phyloP scores from a whole-genome alignment of 495 filamentous ascomycete genomes.

The Articulospora tetracladia region DNA sequence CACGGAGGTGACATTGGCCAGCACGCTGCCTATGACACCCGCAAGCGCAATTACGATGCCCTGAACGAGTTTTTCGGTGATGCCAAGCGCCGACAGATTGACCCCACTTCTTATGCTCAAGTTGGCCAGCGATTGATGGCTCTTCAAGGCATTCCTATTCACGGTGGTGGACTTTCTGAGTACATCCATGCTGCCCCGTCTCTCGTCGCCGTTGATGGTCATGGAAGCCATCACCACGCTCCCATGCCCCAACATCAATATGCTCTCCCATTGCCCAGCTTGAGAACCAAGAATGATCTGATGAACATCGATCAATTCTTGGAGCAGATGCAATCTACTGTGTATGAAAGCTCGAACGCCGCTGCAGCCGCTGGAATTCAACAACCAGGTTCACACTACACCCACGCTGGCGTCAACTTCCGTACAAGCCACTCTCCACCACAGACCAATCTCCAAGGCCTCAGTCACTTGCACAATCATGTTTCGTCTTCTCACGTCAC shows the following conservation, averaged over 20 bases:
- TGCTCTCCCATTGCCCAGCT: slow-evolving; percentile 78
- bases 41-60: slow-evolving; percentile 82
- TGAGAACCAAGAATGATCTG: slow-evolving; percentile 89
- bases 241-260: slow-evolving; percentile 65
- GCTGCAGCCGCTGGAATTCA: slow-evolving; percentile 70
- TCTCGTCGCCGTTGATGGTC: slow-evolving; percentile 32
- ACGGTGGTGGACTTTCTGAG: slow-evolving; percentile 59
- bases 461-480: slow-evolving; percentile 45
- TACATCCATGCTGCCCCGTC: slow-evolving; percentile 59
- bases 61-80: slow-evolving; percentile 93
- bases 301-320: slow-evolving; percentile 89
- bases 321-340: slow-evolving; percentile 89
- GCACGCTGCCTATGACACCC: slow-evolving; percentile 53
- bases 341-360: slow-evolving; percentile 85
- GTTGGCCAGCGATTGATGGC: slow-evolving; percentile 76
- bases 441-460: slow-evolving; percentile 42
- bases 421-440: slow-evolving; percentile 75
- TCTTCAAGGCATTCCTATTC: slow-evolving; percentile 67
- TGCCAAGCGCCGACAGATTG: slow-evolving; percentile 82
- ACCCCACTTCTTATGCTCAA: slow-evolving; percentile 76
- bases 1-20: slow-evolving; percentile 46
- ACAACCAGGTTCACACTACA: slow-evolving; percentile 63
- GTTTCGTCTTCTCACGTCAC: slow-evolving; percentile 53
- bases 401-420: slow-evolving; percentile 50
- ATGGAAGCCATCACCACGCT: slow-evolving; percentile 47